These are phyloP conservation scores for Epichloe amarillans DNA, from an alignment of 2,329 filamentous ascomycete species.

Conservation along the genomic window DNA sequence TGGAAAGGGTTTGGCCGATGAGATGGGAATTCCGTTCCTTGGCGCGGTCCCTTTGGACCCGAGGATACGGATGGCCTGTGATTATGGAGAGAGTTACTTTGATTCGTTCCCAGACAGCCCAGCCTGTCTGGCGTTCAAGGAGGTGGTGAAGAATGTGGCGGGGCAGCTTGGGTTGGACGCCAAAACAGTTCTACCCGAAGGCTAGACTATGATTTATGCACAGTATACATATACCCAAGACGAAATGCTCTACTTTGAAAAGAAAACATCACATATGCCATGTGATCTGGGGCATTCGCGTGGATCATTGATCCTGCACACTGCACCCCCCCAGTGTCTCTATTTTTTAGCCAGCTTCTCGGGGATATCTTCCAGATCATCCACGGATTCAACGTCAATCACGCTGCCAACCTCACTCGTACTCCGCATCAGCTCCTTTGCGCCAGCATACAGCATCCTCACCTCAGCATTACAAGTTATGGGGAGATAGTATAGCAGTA, in stretches of 20 bases:
- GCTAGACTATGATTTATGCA: constrained; percentile 13
- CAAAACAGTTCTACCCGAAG: constrained; percentile 35
- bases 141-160: constrained; percentile 63
- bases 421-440: constrained; percentile 90
- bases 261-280: background rate
- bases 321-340: background rate
- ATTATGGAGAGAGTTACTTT: constrained; percentile 95
- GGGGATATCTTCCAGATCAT: constrained; percentile 75
- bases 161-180: constrained; percentile 50
- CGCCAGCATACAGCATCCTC: constrained; percentile 89
- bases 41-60: constrained; percentile 87
- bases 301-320: background rate
- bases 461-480: constrained; percentile 77
- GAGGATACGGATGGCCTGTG: constrained; percentile 88
- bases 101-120: constrained; percentile 89
- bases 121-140: constrained; percentile 67
- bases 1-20: constrained; percentile 63
- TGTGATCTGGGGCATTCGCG: background rate
- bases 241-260: background rate
- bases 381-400: constrained; percentile 67
- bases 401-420: constrained; percentile 82
- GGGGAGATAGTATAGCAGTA: constrained; percentile 88
- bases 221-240: background rate
- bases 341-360: constrained; percentile 35
- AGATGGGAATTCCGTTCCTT: constrained; percentile 79